These are phyloP conservation scores for Penicillium roqueforti DNA, from an alignment of 495 filamentous ascomycete genomes.

Conservation along the genomic window DNA sequence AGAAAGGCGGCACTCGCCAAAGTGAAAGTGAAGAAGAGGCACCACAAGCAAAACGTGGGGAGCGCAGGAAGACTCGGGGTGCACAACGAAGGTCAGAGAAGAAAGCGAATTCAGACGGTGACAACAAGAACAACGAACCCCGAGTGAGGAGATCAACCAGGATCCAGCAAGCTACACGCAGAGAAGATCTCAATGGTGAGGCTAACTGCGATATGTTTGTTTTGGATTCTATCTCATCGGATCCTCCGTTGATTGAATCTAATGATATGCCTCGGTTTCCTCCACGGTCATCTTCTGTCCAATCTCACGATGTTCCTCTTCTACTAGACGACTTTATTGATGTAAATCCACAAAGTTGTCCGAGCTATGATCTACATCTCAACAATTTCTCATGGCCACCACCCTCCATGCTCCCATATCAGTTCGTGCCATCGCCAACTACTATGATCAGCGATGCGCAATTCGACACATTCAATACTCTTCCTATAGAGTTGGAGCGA, in stretches of 20 bases:
- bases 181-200: conserved; percentile 8
- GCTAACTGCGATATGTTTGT: background rate
- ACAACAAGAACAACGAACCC: background rate
- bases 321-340: background rate
- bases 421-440: conserved; percentile 26
- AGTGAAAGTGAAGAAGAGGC: conserved; percentile 21
- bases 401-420: conserved; percentile 13
- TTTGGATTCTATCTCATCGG: background rate
- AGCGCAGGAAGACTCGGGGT: conserved; percentile 17
- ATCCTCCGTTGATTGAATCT: background rate
- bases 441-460: conserved; percentile 36
- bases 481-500: conserved; percentile 30
- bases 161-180: background rate
- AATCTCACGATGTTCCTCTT: background rate
- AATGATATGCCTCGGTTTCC: background rate
- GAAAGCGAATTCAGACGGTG: background rate
- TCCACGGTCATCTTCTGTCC: conserved; percentile 3
- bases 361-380: conserved; percentile 13
- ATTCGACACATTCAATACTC: conserved; percentile 36
- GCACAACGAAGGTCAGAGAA: conserved; percentile 9
- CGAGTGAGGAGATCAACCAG: background rate
- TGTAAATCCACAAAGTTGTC: conserved; percentile 3
- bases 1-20: conserved; percentile 24
- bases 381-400: conserved; percentile 17
- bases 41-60: conserved; percentile 17